These are phyloP conservation scores for Lathyrus aphaca DNA, from an alignment of 306 rosid genomes.

Conservation along the genomic window DNA sequence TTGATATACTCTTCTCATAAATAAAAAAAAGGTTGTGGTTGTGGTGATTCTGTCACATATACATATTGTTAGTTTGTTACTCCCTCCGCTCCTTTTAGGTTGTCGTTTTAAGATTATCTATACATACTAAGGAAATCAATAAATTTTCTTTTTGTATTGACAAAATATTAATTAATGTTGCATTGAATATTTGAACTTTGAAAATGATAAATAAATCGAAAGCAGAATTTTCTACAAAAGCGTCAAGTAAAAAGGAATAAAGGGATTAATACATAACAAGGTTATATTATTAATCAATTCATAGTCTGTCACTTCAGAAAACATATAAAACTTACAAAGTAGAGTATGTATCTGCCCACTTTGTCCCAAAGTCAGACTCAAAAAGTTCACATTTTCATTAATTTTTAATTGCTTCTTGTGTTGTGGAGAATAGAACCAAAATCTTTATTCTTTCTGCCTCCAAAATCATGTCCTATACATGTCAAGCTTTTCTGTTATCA, in stretches of 20 bases:
- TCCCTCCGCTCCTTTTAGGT: neutral
- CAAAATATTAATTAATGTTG: neutral
- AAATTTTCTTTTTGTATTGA: neutral
- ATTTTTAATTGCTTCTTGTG: constrained; percentile 1
- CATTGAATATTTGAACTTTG: neutral
- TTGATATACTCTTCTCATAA: constrained; percentile 16
- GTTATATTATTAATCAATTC: neutral
- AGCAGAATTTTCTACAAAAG: neutral
- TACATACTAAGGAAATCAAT: neutral
- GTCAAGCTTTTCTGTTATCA: constrained; percentile 34
- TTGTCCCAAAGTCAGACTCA: constrained; percentile 8
- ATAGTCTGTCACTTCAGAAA: neutral
- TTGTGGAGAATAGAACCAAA: constrained; percentile 9
- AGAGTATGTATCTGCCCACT: neutral
- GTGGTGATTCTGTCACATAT: constrained; percentile 7
- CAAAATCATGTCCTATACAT: constrained; percentile 35
- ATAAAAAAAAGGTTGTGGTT: neutral
- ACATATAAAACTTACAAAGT: constrained; percentile 13
- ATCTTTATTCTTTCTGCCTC: constrained; percentile 10
- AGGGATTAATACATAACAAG: neutral
- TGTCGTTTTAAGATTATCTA: neutral
- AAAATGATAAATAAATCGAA: neutral
- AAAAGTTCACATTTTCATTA: constrained; percentile 7
- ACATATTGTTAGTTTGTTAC: neutral
- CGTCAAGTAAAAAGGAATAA: neutral